Base-by-base conservation (phyloP, 306 rosid species). In the Vigna reflexopilosa region DNA sequence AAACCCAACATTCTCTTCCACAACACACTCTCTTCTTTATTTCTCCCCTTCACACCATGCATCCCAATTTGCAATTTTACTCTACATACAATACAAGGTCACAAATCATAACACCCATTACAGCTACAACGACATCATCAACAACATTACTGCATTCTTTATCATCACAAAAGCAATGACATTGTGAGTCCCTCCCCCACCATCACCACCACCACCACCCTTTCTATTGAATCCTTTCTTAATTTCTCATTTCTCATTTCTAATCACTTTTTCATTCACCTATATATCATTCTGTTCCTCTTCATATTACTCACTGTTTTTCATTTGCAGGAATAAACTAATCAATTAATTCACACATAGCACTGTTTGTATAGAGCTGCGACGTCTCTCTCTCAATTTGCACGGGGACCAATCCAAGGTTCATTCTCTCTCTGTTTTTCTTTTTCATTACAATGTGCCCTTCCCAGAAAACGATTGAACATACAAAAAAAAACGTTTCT, bases 331-430 rank as follows among this genome's bases (percentile, higher is more conserved):
- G 48, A 36, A 10, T 49, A 34, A 56, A 57, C 50, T 22, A 50
- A 16, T n/a, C 56, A 12, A 45, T 45, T 4, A 45, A 20, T n/a
- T 48, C 36, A 76, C 73, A 67, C 56, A 57, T 49, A 67, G 28
- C 3, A 32, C 62, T 48, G 71, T 1, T 26, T 4, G 6, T 55
- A 24, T 12, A 75, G 51, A 51, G 2, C 51, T 69, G 72, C 54
- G 14, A 50, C 38, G 70, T 30, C 34, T 28, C 48, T 9, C 30
- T 7, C 40, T 76, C 67, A 54, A 63, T 76, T 47, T 42, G 32
- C 61, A 57, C 56, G 78, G 79, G 83, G 81, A 34, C 83, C 78
- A 16, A 28, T 85, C 76, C 76, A 2, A 47, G 11, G 66, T 70
- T 19, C 36, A 4, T 22, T 50, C 26, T 56, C 45, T 54, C 12